A percentile compares a stretch with the other conserved stretches of the same genome.
Evolutionary conservation across 2,329 filamentous ascomycete species (phyloP).

Genomic region (Drechslerella coelobrocha): DNA sequence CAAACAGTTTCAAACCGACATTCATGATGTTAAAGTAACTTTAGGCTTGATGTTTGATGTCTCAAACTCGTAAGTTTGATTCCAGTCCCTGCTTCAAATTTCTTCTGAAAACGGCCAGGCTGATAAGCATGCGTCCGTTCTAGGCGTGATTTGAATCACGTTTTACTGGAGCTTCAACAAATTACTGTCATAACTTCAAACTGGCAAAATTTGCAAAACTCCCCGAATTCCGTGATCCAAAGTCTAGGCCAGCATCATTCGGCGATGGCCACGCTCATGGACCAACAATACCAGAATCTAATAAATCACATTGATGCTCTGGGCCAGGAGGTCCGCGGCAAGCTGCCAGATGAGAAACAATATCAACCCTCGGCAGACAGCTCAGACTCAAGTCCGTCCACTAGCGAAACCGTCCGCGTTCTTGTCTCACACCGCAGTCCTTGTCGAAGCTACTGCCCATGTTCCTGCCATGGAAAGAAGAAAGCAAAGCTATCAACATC

Average conservation of each 20-base stretch:
- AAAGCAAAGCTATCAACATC: conserved; percentile 4
- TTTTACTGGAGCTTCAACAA: conserved; percentile 14
- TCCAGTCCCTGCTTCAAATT: too few species aligned
- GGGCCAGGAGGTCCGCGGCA: conserved; percentile 7
- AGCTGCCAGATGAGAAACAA: conserved; percentile 5
- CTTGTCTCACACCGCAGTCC: not conserved
- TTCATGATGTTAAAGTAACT: conserved; percentile 3
- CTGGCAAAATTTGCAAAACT: not conserved
- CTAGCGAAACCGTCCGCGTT: conserved; percentile 5
- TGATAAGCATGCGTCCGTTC: not conserved
- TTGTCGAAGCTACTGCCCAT: conserved; percentile 20
- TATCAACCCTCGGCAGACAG: not conserved
- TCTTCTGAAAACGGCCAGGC: too few species aligned
- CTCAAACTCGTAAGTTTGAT: conserved; percentile 6
- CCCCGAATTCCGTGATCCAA: not conserved
- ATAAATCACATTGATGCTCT: conserved; percentile 8
- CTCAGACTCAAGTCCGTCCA: not conserved
- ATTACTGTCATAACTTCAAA: conserved; percentile 10
- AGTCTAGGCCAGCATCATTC: conserved; percentile 6
- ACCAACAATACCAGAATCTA: conserved; percentile 1
- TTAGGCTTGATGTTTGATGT: not conserved
- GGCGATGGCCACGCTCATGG: conserved; percentile 2
- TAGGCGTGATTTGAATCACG: conserved; percentile 16
- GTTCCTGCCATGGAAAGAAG: conserved; percentile 19
- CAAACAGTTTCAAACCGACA: conserved; percentile 13